Conservation (phyloP, 2,329 filamentous ascomycete genomes). For the Fusarium tuaranense region DNA sequence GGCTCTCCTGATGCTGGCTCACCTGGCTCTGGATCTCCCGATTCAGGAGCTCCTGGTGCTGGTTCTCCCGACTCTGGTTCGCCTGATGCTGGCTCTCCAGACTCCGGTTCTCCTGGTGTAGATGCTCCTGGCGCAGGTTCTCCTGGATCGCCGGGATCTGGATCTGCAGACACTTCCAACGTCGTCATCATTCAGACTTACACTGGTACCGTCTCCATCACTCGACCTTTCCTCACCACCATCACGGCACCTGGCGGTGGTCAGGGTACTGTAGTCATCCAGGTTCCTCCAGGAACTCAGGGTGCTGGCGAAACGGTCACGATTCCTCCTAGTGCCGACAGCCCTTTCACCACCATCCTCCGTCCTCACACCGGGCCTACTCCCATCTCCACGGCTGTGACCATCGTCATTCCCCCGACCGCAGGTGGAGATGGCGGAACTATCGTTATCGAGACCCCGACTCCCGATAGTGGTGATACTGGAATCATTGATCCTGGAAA, state of each 20-base stretch:
- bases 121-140: background rate
- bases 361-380: constrained; percentile 20
- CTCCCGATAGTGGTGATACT: constrained; percentile 3
- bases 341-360: constrained; percentile 30
- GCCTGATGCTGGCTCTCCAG: background rate
- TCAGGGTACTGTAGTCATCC: constrained; percentile 29
- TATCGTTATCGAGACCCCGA: constrained; percentile 32
- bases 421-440: constrained; percentile 23
- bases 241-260: constrained; percentile 14
- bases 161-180: constrained; percentile 12
- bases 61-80: background rate
- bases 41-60: background rate
- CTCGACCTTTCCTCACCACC: constrained; percentile 20
- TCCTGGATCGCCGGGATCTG: background rate
- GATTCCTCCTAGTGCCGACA: constrained; percentile 27
- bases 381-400: constrained; percentile 26
- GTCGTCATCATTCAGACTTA: constrained; percentile 32
- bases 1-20: background rate
- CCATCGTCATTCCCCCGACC: constrained; percentile 27
- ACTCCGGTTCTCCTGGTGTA: background rate
- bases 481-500: background rate
- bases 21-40: background rate
- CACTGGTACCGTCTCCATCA: constrained; percentile 29
- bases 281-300: constrained; percentile 27
- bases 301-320: constrained; percentile 24